phyloP scores from a whole-genome alignment of 2,329 filamentous ascomycete genomes.

The Cadophora luteo-olivacea region DNA sequence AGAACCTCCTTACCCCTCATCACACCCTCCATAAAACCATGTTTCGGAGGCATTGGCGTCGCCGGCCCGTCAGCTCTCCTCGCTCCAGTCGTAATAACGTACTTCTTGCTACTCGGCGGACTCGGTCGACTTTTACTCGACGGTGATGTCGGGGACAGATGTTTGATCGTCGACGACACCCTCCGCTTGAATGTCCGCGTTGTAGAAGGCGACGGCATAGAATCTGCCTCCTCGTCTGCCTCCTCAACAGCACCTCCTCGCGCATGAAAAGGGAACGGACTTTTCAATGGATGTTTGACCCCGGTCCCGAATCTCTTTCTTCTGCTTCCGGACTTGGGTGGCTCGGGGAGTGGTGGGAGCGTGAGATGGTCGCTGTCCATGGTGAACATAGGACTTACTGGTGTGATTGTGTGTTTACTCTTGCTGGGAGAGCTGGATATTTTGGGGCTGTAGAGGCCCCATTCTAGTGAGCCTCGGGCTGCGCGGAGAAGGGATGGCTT shows the following conservation, averaged over 20 bases:
- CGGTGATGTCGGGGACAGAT: conserved; percentile 23
- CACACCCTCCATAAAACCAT: conserved; percentile 28
- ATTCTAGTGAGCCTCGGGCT: conserved; percentile 12
- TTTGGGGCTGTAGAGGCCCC: conserved; percentile 11
- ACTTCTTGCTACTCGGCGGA: conserved; percentile 17
- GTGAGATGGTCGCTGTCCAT: conserved; percentile 23
- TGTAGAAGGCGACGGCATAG: conserved; percentile 13
- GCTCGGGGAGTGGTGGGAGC: neutral
- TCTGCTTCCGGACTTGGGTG: neutral
- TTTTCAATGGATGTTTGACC: conserved; percentile 31
- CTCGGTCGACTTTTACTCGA: neutral
- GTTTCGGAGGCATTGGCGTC: conserved; percentile 30
- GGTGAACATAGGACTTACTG: conserved; percentile 22
- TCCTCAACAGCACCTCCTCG: neutral
- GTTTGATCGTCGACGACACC: conserved; percentile 30
- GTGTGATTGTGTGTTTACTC: neutral
- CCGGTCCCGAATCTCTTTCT: conserved; percentile 27
- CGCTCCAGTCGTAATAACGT: conserved; percentile 24
- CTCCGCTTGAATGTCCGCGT: conserved; percentile 14
- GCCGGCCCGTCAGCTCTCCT: conserved; percentile 31
- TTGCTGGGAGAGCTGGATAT: neutral
- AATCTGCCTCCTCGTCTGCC: neutral
- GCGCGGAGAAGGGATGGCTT: neutral
- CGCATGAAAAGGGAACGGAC: conserved; percentile 32
- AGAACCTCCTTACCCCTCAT: conserved; percentile 32